A percentile compares a stretch with the other conserved stretches of the same genome.
These are phyloP conservation scores for Lactifluus subvellereus DNA, from an alignment of 768 basidiomycete genomes.

Conservation along the genomic window DNA sequence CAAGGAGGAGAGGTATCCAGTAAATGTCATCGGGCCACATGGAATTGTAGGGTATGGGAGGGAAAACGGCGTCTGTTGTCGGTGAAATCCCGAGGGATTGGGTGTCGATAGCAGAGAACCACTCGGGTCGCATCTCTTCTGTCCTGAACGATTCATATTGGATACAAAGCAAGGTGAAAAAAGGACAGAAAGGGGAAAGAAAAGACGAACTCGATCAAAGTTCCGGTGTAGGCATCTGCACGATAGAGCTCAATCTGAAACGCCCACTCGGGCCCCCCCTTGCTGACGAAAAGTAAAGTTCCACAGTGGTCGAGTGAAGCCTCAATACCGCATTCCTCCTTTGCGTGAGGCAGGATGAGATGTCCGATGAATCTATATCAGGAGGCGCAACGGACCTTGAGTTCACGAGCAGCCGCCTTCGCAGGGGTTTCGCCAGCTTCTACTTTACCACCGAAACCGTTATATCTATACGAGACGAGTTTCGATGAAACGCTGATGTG, in stretches of 20 bases:
- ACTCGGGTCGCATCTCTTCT: constrained; percentile 83
- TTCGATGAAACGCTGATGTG: not conserved
- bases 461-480: constrained; percentile 48
- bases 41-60: constrained; percentile 52
- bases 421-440: constrained; percentile 63
- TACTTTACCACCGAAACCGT: constrained; percentile 88
- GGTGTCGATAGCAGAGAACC: constrained; percentile 48
- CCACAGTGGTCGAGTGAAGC: constrained; percentile 62
- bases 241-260: constrained; percentile 71
- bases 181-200: constrained; percentile 1
- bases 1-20: constrained; percentile 63
- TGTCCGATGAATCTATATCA: not conserved
- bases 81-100: constrained; percentile 9
- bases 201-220: constrained; percentile 55
- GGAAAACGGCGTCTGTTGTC: constrained; percentile 14
- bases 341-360: not conserved
- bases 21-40: constrained; percentile 60
- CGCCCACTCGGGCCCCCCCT: constrained; percentile 46
- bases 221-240: constrained; percentile 55
- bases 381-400: constrained; percentile 38
- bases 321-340: constrained; percentile 82
- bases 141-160: constrained; percentile 41
- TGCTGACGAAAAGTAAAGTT: constrained; percentile 54
- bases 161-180: not conserved
- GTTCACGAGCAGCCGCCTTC: constrained; percentile 73